phyloP scores from a whole-genome alignment of 2,329 filamentous ascomycete genomes.

The Colletotrichum lentis region DNA sequence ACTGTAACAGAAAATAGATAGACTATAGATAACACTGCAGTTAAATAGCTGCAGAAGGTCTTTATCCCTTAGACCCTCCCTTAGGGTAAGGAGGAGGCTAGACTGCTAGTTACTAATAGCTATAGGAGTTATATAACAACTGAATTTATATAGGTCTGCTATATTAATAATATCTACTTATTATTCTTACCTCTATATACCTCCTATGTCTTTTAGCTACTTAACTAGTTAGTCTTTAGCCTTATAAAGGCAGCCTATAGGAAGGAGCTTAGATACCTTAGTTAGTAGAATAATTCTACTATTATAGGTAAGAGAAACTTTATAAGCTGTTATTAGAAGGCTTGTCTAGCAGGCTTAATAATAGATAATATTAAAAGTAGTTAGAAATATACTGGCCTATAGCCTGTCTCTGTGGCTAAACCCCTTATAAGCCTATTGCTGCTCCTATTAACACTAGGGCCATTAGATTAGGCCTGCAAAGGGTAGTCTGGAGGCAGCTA shows the following conservation, averaged over 20 bases:
- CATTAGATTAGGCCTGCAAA: not conserved
- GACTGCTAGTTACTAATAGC: too few relatives aligned
- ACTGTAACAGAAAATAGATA: too few relatives aligned
- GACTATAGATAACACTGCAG: too few relatives aligned
- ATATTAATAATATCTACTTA: too few relatives aligned
- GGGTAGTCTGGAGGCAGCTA: not conserved
- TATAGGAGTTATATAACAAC: too few relatives aligned
- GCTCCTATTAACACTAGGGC: not conserved
- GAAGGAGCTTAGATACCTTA: not conserved
- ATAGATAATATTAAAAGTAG: slow-evolving; percentile 1
- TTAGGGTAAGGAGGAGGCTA: too few relatives aligned
- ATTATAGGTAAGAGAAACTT: slow-evolving; percentile 11
- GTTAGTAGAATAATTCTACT: slow-evolving; percentile 4
- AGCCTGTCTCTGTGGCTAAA: not conserved
- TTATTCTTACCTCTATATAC: not conserved
- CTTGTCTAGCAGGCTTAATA: not conserved
- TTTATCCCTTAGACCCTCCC: too few relatives aligned
- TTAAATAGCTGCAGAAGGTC: too few relatives aligned
- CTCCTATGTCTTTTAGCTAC: slow-evolving; percentile 41
- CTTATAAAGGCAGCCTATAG: not conserved
- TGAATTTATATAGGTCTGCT: too few relatives aligned
- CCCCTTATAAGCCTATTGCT: not conserved
- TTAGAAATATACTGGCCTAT: not conserved
- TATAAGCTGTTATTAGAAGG: slow-evolving; percentile 8
- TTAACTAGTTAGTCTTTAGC: slow-evolving; percentile 33